Percentiles rank a stretch among this genome's conserved stretches.
Evolutionary conservation across 1,139 yeast species (phyloP).

Genomic region (Hansenula sp.): DNA sequence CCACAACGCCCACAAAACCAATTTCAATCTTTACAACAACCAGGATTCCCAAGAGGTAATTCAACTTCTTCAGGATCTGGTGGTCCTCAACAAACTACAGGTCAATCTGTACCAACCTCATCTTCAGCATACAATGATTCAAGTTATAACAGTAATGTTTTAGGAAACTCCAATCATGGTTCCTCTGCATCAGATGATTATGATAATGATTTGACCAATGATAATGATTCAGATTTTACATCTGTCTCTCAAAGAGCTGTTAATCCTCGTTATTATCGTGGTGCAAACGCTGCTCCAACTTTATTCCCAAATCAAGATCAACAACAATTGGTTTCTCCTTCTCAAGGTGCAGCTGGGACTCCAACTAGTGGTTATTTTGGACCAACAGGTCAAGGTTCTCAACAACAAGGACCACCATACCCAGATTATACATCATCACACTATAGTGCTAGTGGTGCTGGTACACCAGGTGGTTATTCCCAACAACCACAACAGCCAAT

Average conservation of each 20-base stretch:
- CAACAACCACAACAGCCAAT: slow-evolving; percentile 1
- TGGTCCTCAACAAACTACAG: too few species aligned
- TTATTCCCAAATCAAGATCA: slow-evolving; percentile 14
- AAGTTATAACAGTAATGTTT: neutral
- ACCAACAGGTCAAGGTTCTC: slow-evolving; percentile 1
- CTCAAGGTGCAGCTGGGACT: neutral
- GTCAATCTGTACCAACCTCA: neutral
- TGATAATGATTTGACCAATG: slow-evolving; percentile 11
- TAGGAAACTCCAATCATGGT: slow-evolving; percentile 1
- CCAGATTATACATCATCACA: neutral
- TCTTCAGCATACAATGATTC: neutral
- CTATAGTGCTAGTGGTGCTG: neutral
- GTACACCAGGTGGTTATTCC: neutral
- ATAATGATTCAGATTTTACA: slow-evolving; percentile 58
- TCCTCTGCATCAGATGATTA: slow-evolving; percentile 9
- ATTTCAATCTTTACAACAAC: neutral
- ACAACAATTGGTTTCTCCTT: slow-evolving; percentile 2
- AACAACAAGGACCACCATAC: slow-evolving; percentile 7
- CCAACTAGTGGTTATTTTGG: too few species aligned
- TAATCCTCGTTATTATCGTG: slow-evolving; percentile 48
- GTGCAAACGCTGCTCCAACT: slow-evolving; percentile 15
- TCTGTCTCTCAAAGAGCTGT: slow-evolving; percentile 77
- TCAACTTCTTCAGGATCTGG: neutral
- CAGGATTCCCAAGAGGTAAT: neutral
- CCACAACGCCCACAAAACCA: neutral